Base-by-base conservation (phyloP, 139 green algal genomes). In the Chlorella sp. region DNA sequence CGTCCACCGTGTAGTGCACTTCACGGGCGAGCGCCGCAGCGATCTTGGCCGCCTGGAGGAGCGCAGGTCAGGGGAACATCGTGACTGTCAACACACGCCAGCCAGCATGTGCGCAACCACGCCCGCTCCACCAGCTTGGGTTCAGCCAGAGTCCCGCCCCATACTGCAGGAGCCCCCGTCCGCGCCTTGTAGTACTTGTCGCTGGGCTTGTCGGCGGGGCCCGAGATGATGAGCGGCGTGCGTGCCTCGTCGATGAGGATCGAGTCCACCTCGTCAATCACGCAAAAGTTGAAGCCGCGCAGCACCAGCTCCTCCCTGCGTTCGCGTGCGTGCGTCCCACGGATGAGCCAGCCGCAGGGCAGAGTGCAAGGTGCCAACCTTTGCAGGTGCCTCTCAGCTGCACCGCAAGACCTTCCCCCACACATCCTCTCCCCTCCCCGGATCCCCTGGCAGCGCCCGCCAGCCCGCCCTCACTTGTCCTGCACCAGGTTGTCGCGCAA, bases 201-300 rank as follows among this genome's bases (percentile, higher is more conserved):
- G 17, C 77, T 90, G 19, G 95, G 93, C 74, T 95, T 93, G 74
- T 98, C 95, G 15, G 90, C 88, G 0, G 88, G 66, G 29, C 95
- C 95, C 7, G 88, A 96, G 65, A 97, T 96, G 87, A 99, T 97
- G 75, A 99, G 91, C 31, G 96, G 96, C 59, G 94, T 99, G 67
- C 94, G 85, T 29, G 88, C 91, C 85, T 99, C 96, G 72, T 99
- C 96, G 71, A 99, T 97, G 23, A 99, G 86, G 76, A 98, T 98
- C 55, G 87, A 96, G 85, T 99, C 96, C 55, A 96, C 95, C 91
- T 99, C 96, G 77, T 99, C 96, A 59, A 99, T 98, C 55, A 99
- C 87, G 82, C 94, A 98, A 83, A 90, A 99, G 84, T 96, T 96
- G 84, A 98, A 98, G 35, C 83, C 83, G 23, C 91, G 86, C 81